These are phyloP conservation scores for Emergomyces orientalis DNA, from an alignment of 2,329 filamentous ascomycete species.

Conservation along the genomic window DNA sequence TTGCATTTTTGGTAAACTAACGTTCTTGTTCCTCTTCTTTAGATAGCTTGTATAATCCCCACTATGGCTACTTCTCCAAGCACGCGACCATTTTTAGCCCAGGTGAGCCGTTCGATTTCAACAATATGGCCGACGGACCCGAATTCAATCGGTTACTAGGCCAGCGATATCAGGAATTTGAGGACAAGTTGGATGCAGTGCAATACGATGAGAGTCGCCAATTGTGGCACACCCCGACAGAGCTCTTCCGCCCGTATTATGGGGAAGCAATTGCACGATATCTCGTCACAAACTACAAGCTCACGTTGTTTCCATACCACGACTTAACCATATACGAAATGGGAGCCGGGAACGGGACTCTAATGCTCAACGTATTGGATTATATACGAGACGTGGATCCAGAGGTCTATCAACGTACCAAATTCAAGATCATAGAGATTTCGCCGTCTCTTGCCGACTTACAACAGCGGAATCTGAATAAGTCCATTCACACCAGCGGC, in stretches of 20 bases:
- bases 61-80: conserved; percentile 94
- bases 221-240: conserved; percentile 96
- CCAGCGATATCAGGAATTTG: conserved; percentile 77
- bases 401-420: conserved; percentile 85
- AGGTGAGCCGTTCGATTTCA: conserved; percentile 85
- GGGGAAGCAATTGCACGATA: conserved; percentile 96
- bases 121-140: conserved; percentile 67
- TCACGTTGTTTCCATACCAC: conserved; percentile 88
- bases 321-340: conserved; percentile 98
- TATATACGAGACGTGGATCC: conserved; percentile 85
- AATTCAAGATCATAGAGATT: conserved; percentile 94
- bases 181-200: conserved; percentile 70
- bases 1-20: conserved; percentile 5
- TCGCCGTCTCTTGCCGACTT: conserved; percentile 68
- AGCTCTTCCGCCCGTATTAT: conserved; percentile 93
- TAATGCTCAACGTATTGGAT: conserved; percentile 97
- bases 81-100: conserved; percentile 94
- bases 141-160: conserved; percentile 72
- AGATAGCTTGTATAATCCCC: conserved; percentile 91
- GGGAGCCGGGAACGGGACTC: conserved; percentile 90
- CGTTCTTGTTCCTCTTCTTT: conserved; percentile 9
- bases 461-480: conserved; percentile 61
- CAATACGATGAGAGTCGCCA: conserved; percentile 69
- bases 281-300: conserved; percentile 89
- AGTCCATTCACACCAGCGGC: conserved; percentile 58